Evolutionary conservation across 2,329 filamentous ascomycete genomes (phyloP).

Genomic region (Verruconis gallopava): DNA sequence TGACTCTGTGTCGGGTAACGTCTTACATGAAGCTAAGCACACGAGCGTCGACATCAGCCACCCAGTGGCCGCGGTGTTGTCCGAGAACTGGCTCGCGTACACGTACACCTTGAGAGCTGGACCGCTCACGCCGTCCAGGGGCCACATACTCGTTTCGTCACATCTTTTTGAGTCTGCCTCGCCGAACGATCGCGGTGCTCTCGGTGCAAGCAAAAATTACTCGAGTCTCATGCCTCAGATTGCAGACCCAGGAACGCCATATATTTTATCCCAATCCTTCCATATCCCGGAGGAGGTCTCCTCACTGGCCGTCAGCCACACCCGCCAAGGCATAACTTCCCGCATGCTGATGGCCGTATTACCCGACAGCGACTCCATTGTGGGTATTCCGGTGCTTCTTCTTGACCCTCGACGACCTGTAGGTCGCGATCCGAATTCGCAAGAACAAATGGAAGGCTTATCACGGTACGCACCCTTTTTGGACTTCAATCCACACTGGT

Average conservation of each 20-base stretch:
- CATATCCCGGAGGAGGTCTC: conserved; percentile 68
- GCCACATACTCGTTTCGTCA: conserved; percentile 72
- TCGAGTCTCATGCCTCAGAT: conserved; percentile 61
- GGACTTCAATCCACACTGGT: conserved; percentile 70
- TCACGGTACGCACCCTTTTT: conserved; percentile 62
- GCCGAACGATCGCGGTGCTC: conserved; percentile 71
- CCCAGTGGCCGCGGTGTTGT: conserved; percentile 62
- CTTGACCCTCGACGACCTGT: conserved; percentile 81
- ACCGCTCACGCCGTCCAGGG: conserved; percentile 46
- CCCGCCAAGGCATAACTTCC: conserved; percentile 79
- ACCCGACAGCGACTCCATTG: conserved; percentile 57
- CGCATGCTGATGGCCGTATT: conserved; percentile 71
- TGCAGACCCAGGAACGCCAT: conserved; percentile 49
- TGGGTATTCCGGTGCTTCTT: conserved; percentile 64
- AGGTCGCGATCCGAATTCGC: conserved; percentile 65
- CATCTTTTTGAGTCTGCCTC: conserved; percentile 82
- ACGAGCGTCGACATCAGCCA: conserved; percentile 60
- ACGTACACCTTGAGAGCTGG: conserved; percentile 48
- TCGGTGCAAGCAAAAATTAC: conserved; percentile 57
- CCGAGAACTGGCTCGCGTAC: conserved; percentile 94
- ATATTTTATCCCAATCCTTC: conserved; percentile 68
- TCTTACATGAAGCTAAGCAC: conserved; percentile 61
- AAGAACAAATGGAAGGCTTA: conserved; percentile 74
- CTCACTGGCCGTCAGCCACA: conserved; percentile 72
- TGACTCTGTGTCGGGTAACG: conserved; percentile 71